Evolutionary conservation across 192 early-diverging fungal species (phyloP).

Genomic region (Backusella tarrabulga): DNA sequence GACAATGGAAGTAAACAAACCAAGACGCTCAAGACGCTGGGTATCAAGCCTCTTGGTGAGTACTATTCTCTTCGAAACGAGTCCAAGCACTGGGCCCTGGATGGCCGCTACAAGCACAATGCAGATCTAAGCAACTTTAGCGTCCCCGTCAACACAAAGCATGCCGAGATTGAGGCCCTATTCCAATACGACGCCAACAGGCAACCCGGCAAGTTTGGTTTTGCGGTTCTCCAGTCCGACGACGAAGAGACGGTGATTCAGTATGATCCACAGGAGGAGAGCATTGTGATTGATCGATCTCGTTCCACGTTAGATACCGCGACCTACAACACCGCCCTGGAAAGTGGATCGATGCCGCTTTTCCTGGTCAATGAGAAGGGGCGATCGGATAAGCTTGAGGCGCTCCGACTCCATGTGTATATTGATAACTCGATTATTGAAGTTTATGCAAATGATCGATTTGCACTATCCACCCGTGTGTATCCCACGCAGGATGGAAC

Average conservation of each 20-base stretch:
- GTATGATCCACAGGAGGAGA: background rate
- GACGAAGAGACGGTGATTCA: conserved; percentile 1
- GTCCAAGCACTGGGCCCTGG: background rate
- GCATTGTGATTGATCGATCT: conserved; percentile 1
- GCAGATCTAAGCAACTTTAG: background rate
- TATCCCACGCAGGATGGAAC: background rate
- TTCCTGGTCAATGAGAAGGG: background rate
- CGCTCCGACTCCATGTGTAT: conserved; percentile 4
- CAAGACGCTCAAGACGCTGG: background rate
- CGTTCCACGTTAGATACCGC: background rate
- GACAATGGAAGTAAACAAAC: background rate
- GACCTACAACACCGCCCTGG: background rate
- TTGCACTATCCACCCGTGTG: conserved; percentile 12
- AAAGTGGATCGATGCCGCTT: conserved; percentile 1
- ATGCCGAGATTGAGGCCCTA: background rate
- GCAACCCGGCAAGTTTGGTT: background rate
- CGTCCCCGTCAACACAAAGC: background rate
- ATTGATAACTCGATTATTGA: conserved; percentile 21
- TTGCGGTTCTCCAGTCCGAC: background rate
- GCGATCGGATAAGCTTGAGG: background rate
- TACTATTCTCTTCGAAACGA: background rate
- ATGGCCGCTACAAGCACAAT: background rate
- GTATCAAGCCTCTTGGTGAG: background rate
- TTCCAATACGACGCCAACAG: background rate
- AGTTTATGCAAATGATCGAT: conserved; percentile 25